Evolutionary conservation across 306 rosid species (phyloP).

Genomic region (Betula pendula): DNA sequence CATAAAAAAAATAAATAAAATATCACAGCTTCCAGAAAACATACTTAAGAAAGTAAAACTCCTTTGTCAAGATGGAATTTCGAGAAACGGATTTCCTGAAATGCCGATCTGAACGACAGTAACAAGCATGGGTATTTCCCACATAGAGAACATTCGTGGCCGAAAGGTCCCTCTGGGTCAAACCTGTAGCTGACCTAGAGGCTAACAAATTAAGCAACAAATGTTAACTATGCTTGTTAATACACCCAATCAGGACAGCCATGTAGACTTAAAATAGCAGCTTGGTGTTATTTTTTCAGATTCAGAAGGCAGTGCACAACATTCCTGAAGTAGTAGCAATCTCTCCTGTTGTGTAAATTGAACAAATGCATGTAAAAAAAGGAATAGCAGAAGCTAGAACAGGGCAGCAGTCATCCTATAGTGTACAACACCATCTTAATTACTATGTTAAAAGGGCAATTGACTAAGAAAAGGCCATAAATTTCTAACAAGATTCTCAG

Average conservation of each 20-base stretch:
- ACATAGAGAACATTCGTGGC: neutral
- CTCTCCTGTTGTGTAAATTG: neutral
- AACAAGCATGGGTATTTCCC: neutral
- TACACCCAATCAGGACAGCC: neutral
- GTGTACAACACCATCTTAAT: neutral
- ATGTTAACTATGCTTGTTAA: neutral
- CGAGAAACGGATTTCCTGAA: neutral
- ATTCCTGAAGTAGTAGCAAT: neutral
- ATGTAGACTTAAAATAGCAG: neutral
- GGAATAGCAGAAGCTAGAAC: neutral
- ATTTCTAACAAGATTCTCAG: neutral
- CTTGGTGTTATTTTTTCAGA: neutral
- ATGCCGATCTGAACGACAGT: neutral
- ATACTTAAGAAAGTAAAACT: neutral
- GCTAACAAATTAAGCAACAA: neutral
- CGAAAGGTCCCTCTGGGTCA: neutral
- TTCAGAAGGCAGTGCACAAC: neutral
- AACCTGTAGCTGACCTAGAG: neutral
- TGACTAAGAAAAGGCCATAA: neutral
- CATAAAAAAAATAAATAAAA: too few relatives aligned
- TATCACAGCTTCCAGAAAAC: neutral
- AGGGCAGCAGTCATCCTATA: neutral
- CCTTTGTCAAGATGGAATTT: neutral
- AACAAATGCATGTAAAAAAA: neutral
- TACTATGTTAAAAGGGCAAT: neutral